A percentile compares a stretch with the other conserved stretches of the same genome.
These are phyloP conservation scores for Ilex paraguariensis DNA, from an alignment of 305 asterid species.

Conservation along the genomic window DNA sequence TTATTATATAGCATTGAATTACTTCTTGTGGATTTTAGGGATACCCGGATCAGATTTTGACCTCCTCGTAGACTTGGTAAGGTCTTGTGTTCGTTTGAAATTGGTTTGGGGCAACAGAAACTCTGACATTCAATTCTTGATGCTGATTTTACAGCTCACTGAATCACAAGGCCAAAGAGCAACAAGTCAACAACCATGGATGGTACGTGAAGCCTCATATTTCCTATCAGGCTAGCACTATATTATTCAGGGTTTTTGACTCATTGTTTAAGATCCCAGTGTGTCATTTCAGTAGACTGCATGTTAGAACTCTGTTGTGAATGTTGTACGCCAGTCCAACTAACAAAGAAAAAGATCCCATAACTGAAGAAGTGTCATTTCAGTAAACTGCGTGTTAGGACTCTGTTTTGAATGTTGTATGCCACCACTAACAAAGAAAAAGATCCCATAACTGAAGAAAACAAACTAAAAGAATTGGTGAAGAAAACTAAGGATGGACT, in stretches of 20 bases:
- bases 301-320: background rate
- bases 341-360: no score
- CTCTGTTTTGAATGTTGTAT: background rate
- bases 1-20: no score
- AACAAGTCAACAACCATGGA: constrained; percentile 43
- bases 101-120: no score
- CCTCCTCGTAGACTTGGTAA: no score
- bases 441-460: no score
- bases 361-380: background rate
- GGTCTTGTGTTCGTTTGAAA: no score
- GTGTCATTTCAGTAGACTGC: background rate
- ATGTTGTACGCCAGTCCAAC: background rate
- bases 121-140: no score
- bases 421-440: background rate
- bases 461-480: background rate
- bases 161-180: background rate
- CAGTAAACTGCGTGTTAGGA: constrained; percentile 4
- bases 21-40: no score
- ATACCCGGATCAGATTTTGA: no score
- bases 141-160: background rate
- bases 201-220: constrained; percentile 35
- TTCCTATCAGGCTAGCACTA: background rate
- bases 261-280: no score
- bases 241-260: background rate
- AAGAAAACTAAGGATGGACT: background rate